These are phyloP conservation scores for Incumbomyces lentus DNA, from an alignment of 2,329 filamentous ascomycete genomes.

Conservation along the genomic window DNA sequence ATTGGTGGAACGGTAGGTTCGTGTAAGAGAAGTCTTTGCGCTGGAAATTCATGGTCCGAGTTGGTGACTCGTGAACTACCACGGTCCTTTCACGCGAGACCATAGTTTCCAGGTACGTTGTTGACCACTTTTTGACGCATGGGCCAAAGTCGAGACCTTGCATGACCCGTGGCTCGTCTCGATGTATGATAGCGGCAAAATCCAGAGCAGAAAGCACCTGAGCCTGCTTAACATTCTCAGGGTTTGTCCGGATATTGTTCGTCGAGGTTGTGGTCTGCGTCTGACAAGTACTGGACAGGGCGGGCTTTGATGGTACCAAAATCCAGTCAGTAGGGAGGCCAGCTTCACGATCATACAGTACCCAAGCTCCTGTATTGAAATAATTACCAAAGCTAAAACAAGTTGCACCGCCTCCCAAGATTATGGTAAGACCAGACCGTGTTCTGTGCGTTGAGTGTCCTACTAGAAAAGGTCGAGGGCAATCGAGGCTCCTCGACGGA, in stretches of 20 bases:
- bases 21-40: slow-evolving; percentile 73
- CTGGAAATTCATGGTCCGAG: slow-evolving; percentile 65
- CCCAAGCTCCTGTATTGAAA: slow-evolving; percentile 59
- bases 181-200: slow-evolving; percentile 50
- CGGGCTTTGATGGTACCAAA: slow-evolving; percentile 18
- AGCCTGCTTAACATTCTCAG: slow-evolving; percentile 7
- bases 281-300: slow-evolving; percentile 12
- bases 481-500: slow-evolving; percentile 22
- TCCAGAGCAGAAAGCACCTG: slow-evolving; percentile 8
- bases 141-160: slow-evolving; percentile 55
- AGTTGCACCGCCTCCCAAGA: slow-evolving; percentile 71
- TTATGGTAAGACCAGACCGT: slow-evolving; percentile 42
- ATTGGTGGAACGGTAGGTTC: slow-evolving; percentile 55
- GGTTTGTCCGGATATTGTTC: neutral
- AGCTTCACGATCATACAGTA: slow-evolving; percentile 28
- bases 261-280: slow-evolving; percentile 1
- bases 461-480: slow-evolving; percentile 56
- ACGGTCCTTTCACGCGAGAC: slow-evolving; percentile 55
- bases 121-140: slow-evolving; percentile 58
- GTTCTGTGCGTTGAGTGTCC: slow-evolving; percentile 51
- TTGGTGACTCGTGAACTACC: slow-evolving; percentile 59
- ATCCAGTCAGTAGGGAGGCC: slow-evolving; percentile 25
- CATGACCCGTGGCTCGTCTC: slow-evolving; percentile 55
- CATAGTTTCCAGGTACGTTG: slow-evolving; percentile 53
- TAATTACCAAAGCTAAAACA: slow-evolving; percentile 86